phyloP scores from a whole-genome alignment of 208 protist genomes.

The Endotrypanum monterogeii region DNA sequence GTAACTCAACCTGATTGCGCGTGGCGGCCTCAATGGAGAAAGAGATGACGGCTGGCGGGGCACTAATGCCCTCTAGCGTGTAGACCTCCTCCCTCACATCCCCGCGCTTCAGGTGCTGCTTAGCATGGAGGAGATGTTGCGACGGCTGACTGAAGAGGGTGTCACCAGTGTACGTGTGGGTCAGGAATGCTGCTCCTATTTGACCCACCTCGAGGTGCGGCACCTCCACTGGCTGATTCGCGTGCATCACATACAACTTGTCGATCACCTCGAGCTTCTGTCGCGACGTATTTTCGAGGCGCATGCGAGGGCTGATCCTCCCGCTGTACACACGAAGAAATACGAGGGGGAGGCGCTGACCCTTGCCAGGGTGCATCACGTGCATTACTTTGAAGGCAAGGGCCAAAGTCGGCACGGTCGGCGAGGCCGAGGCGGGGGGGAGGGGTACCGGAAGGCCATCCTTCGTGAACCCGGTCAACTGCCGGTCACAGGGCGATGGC shows the following conservation, averaged over 20 bases:
- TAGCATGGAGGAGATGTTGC: slow-evolving; percentile 37
- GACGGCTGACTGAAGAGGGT: slow-evolving; percentile 67
- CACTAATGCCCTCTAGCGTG: slow-evolving; percentile 84
- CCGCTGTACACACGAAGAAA: slow-evolving; percentile 94
- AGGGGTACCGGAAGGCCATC: slow-evolving; percentile 48
- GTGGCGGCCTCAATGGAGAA: slow-evolving; percentile 93
- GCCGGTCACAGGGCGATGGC: slow-evolving; percentile 89
- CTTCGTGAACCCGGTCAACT: slow-evolving; percentile 47
- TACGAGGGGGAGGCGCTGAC: slow-evolving; percentile 77
- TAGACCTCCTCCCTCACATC: slow-evolving; percentile 51
- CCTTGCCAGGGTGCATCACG: slow-evolving; percentile 55
- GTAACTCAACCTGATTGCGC: slow-evolving; percentile 74
- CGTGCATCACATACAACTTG: slow-evolving; percentile 92
- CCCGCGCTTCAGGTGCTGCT: slow-evolving; percentile 23
- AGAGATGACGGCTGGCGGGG: slow-evolving; percentile 97
- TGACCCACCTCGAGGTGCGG: slow-evolving; percentile 65
- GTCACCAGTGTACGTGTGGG: slow-evolving; percentile 71
- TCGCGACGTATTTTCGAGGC: slow-evolving; percentile 71
- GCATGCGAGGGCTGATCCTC: slow-evolving; percentile 55
- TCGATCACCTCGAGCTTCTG: slow-evolving; percentile 56
- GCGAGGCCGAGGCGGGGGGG: slow-evolving; percentile 33
- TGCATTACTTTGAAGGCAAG: slow-evolving; percentile 95
- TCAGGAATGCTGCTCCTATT: slow-evolving; percentile 82
- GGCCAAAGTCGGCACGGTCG: slow-evolving; percentile 68
- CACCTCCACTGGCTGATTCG: slow-evolving; percentile 80